phyloP scores from a whole-genome alignment of 306 rosid species.

The Quercus robur region DNA sequence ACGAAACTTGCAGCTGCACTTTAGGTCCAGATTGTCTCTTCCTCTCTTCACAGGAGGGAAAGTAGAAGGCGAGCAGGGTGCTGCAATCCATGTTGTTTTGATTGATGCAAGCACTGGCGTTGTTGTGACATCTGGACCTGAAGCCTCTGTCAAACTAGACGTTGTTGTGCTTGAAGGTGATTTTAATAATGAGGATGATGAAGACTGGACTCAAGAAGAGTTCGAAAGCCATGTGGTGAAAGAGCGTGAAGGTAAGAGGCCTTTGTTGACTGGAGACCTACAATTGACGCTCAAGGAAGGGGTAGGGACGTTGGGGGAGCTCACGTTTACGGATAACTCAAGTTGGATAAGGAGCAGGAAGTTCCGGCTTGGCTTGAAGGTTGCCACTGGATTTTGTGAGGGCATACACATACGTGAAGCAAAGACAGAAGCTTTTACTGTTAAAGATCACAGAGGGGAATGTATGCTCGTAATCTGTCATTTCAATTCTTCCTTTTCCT shows the following conservation, averaged over 20 bases:
- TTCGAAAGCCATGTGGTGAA: slow-evolving; percentile 94
- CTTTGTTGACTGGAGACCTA: slow-evolving; percentile 89
- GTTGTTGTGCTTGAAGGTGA: slow-evolving; percentile 98
- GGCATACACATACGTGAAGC: slow-evolving; percentile 89
- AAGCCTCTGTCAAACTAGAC: slow-evolving; percentile 75
- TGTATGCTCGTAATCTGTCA: slow-evolving; percentile 46
- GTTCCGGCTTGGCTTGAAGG: slow-evolving; percentile 93
- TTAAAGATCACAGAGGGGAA: slow-evolving; percentile 99
- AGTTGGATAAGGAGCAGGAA: slow-evolving; percentile 99
- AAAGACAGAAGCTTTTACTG: slow-evolving; percentile 97
- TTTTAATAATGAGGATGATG: slow-evolving; percentile 92
- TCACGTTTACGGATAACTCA: slow-evolving; percentile 93
- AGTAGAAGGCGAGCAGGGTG: slow-evolving; percentile 99
- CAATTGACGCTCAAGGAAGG: slow-evolving; percentile 96
- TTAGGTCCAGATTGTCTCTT: slow-evolving; percentile 83
- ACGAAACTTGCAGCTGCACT: slow-evolving; percentile 76
- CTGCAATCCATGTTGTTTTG: slow-evolving; percentile 84
- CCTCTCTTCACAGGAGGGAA: slow-evolving; percentile 99
- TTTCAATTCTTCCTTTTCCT: slow-evolving; percentile 17
- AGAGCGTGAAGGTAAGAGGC: slow-evolving; percentile 98
- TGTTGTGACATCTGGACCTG: slow-evolving; percentile 71
- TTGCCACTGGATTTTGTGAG: slow-evolving; percentile 71
- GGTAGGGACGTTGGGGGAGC: slow-evolving; percentile 89
- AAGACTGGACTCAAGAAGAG: slow-evolving; percentile 88
- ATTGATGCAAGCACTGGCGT: slow-evolving; percentile 57